These are phyloP conservation scores for Colletotrichum tabaci DNA, from an alignment of 2,329 filamentous ascomycete species.

Conservation along the genomic window DNA sequence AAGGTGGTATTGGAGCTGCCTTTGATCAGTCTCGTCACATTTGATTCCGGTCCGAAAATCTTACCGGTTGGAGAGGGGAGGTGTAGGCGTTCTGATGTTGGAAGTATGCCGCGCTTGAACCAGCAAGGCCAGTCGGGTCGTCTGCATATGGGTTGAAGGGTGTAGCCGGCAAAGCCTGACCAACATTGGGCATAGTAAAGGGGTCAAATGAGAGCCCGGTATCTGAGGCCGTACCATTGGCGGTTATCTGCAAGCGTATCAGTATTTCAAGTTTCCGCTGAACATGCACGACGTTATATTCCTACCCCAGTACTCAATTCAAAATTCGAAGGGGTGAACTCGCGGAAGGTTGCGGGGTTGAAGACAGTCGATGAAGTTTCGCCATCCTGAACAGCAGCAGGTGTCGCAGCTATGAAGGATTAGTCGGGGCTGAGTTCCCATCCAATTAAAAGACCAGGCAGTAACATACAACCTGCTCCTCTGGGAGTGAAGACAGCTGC, in stretches of 20 bases:
- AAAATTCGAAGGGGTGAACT: conserved; percentile 72
- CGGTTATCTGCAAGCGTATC: conserved; percentile 49
- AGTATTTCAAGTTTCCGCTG: neutral
- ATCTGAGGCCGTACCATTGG: conserved; percentile 67
- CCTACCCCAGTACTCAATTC: conserved; percentile 66
- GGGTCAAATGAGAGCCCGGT: conserved; percentile 71
- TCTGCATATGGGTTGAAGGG: conserved; percentile 85
- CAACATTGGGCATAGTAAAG: conserved; percentile 73
- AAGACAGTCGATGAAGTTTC: conserved; percentile 61
- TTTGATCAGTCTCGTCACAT: conserved; percentile 42
- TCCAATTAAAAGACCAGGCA: neutral
- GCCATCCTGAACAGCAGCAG: conserved; percentile 51
- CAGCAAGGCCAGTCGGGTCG: conserved; percentile 73
- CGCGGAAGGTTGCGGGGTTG: conserved; percentile 70
- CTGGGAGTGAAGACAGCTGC: conserved; percentile 89
- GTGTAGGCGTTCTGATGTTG: conserved; percentile 68
- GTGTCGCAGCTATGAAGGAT: conserved; percentile 34
- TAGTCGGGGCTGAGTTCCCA: neutral
- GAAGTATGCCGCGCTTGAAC: conserved; percentile 76
- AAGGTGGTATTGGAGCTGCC: conserved; percentile 88
- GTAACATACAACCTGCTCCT: conserved; percentile 60
- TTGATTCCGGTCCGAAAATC: conserved; percentile 43
- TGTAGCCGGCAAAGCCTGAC: conserved; percentile 64
- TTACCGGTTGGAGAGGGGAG: conserved; percentile 72
- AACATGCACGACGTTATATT: conserved; percentile 51